Evolutionary conservation across 768 basidiomycete genomes (phyloP).

Genomic region (Paxillus rubicundulus): DNA sequence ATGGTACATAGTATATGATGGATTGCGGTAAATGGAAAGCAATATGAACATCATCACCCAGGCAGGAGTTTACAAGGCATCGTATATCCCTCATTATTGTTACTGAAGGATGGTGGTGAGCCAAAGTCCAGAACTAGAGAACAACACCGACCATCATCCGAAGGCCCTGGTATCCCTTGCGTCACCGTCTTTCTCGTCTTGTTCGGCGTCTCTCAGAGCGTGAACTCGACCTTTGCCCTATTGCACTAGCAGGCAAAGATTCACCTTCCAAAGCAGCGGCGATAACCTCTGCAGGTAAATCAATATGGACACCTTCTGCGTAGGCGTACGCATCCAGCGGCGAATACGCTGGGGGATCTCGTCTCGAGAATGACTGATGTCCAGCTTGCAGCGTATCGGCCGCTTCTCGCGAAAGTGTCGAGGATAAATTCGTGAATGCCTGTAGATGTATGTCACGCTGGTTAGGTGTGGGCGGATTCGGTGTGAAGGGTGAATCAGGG

Average conservation of each 20-base stretch:
- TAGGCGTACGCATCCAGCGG: slow-evolving; percentile 85
- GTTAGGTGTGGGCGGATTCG: slow-evolving; percentile 85
- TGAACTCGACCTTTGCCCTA: slow-evolving; percentile 48
- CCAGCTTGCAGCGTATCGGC: slow-evolving; percentile 28
- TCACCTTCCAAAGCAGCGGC: slow-evolving; percentile 82
- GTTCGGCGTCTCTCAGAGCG: slow-evolving; percentile 59
- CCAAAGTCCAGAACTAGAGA: not conserved
- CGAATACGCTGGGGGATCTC: slow-evolving; percentile 84
- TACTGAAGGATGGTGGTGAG: slow-evolving; percentile 15
- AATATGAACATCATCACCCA: slow-evolving; percentile 20
- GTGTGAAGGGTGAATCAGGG: slow-evolving; percentile 75
- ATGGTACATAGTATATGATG: slow-evolving; percentile 17
- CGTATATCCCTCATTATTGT: slow-evolving; percentile 1
- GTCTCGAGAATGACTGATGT: slow-evolving; percentile 42
- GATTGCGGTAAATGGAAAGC: slow-evolving; percentile 21
- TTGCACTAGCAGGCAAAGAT: slow-evolving; percentile 54
- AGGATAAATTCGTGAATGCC: slow-evolving; percentile 45
- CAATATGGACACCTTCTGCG: slow-evolving; percentile 87
- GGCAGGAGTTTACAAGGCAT: slow-evolving; percentile 19
- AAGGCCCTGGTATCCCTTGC: not conserved
- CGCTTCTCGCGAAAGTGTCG: slow-evolving; percentile 13
- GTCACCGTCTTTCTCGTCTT: slow-evolving; percentile 45
- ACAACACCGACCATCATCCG: slow-evolving; percentile 15
- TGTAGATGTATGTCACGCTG: slow-evolving; percentile 79
- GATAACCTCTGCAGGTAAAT: slow-evolving; percentile 90